These are phyloP conservation scores for Phaseolus coccineus DNA, from an alignment of 331 rosid species.

Conservation along the genomic window DNA sequence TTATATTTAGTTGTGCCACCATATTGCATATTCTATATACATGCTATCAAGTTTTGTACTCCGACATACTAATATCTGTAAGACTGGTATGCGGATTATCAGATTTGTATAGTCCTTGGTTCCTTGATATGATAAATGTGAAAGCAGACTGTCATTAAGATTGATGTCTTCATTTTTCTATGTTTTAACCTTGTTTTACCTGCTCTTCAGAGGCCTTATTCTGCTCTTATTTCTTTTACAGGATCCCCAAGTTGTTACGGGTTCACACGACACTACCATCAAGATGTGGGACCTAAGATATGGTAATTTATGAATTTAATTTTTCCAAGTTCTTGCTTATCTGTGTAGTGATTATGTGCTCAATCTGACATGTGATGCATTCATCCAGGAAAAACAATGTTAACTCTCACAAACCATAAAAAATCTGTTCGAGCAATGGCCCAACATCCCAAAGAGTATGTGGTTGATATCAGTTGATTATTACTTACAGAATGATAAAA, in stretches of 20 bases:
- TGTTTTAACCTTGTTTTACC: background rate
- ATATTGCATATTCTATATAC: slow-evolving; percentile 23
- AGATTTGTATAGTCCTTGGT: slow-evolving; percentile 17
- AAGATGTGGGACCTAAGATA: slow-evolving; percentile 99
- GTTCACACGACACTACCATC: slow-evolving; percentile 94
- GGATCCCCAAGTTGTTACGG: slow-evolving; percentile 99
- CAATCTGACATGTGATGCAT: slow-evolving; percentile 30
- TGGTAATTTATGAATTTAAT: slow-evolving; percentile 59
- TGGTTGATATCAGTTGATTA: slow-evolving; percentile 5
- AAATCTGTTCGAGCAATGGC: slow-evolving; percentile 98
- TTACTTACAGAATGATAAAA: slow-evolving; percentile 35
- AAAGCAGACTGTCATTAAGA: background rate
- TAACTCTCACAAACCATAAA: slow-evolving; percentile 94
- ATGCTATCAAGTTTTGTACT: slow-evolving; percentile 23
- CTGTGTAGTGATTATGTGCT: slow-evolving; percentile 13
- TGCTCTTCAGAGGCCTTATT: background rate
- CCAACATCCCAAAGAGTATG: slow-evolving; percentile 94
- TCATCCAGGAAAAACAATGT: slow-evolving; percentile 85
- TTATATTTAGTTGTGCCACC: background rate
- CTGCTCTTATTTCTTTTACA: slow-evolving; percentile 43
- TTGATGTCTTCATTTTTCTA: slow-evolving; percentile 24
- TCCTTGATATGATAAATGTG: slow-evolving; percentile 19
- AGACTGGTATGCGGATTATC: slow-evolving; percentile 32
- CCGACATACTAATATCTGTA: slow-evolving; percentile 18
- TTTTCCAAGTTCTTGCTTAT: background rate